Percentiles rank a stretch among this genome's conserved stretches.
These are phyloP conservation scores for Epithele typhae DNA, from an alignment of 768 basidiomycete genomes.

Conservation along the genomic window DNA sequence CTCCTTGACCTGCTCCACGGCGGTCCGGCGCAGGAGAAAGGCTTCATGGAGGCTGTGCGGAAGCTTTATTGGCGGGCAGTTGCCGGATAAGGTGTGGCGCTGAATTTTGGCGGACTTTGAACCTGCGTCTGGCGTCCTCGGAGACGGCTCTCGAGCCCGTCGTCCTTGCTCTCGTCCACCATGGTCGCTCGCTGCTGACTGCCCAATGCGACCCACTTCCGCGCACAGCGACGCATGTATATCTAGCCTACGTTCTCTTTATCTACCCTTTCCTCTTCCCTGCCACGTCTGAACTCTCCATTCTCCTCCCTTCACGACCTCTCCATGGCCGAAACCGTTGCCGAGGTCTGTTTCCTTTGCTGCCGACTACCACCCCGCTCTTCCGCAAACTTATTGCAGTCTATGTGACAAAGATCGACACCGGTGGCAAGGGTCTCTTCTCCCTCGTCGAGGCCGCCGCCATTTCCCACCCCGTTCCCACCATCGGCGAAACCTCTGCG, in stretches of 20 bases:
- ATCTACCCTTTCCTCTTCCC: neutral
- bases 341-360: neutral
- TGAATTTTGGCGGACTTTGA: slow-evolving; percentile 20
- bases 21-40: no score
- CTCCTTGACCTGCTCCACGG: no score
- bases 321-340: neutral
- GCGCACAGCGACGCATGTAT: slow-evolving; percentile 4
- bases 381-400: neutral
- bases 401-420: neutral
- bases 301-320: neutral
- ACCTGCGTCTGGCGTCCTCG: slow-evolving; percentile 8
- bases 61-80: slow-evolving; percentile 6
- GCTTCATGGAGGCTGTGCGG: no score
- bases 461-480: slow-evolving; percentile 10
- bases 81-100: slow-evolving; percentile 5
- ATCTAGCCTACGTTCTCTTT: slow-evolving; percentile 1
- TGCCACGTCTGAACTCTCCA: slow-evolving; percentile 1
- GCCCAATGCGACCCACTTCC: slow-evolving; percentile 6
- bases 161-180: slow-evolving; percentile 12
- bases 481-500: slow-evolving; percentile 1
- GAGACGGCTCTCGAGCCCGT: no score
- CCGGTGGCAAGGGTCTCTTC: slow-evolving; percentile 7
- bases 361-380: neutral
- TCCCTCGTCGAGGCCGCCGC: slow-evolving; percentile 16
- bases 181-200: slow-evolving; percentile 14